Conservation (phyloP, 169 alveolate genomes). For the Amoebophrya sp. region DNA sequence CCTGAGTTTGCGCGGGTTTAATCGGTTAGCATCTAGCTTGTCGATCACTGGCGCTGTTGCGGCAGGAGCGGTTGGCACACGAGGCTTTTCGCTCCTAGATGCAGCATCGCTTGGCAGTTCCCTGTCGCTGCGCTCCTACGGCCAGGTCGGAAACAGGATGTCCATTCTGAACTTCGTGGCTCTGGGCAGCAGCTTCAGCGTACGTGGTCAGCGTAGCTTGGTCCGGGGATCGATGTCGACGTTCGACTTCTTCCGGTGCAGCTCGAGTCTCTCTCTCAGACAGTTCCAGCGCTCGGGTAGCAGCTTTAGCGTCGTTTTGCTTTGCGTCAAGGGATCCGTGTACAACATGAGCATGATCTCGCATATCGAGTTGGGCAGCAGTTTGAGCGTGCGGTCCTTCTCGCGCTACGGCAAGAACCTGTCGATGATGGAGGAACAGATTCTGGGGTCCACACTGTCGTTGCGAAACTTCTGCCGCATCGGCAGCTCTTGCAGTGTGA, state of each 20-base stretch:
- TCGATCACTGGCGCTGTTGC: conserved; percentile 10
- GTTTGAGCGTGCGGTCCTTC: not conserved
- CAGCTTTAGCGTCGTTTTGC: not conserved
- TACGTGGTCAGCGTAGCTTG: not conserved
- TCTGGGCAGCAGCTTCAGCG: conserved; percentile 25
- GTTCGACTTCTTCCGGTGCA: not conserved
- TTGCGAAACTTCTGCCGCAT: not conserved
- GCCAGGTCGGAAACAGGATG: not conserved
- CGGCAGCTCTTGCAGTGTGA: conserved; percentile 15
- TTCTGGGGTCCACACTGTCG: not conserved
- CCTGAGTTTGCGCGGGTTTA: not conserved
- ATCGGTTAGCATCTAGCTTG: not conserved
- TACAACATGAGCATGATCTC: not conserved
- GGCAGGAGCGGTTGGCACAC: conserved; percentile 1
- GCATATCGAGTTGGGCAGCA: not conserved
- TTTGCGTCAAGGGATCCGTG: not conserved
- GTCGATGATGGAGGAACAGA: not conserved
- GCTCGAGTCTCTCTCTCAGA: not conserved
- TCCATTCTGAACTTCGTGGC: conserved; percentile 25
- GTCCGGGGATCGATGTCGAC: not conserved
- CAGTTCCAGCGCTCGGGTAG: not conserved
- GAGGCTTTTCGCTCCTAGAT: too few relatives aligned
- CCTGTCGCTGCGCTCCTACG: conserved; percentile 26
- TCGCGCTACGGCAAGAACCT: not conserved
- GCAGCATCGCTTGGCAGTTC: too few relatives aligned